These are phyloP conservation scores for Paralagenidium karlingii DNA, from an alignment of 352 stramenopile species.

Conservation along the genomic window DNA sequence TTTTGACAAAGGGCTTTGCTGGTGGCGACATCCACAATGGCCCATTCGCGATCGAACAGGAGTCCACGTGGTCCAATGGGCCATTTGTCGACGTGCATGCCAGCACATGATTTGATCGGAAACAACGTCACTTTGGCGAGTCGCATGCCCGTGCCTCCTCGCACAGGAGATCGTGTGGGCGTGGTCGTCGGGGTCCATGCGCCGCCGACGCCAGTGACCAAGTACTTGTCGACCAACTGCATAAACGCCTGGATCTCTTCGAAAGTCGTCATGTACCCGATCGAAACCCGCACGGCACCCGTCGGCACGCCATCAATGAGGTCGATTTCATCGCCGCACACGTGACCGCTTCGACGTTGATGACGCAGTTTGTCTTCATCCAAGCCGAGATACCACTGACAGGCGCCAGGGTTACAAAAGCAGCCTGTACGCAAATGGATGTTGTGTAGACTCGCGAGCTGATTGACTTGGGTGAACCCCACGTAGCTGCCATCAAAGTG, in stretches of 20 bases:
- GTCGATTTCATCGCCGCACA: conserved; percentile 61
- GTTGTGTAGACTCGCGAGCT: conserved; percentile 49
- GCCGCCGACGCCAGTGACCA: conserved; percentile 23
- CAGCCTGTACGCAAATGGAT: conserved; percentile 65
- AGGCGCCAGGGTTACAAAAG: conserved; percentile 73
- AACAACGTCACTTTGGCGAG: conserved; percentile 51
- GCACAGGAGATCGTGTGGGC: too few species aligned
- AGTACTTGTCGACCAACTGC: conserved; percentile 41
- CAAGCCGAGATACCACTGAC: conserved; percentile 44
- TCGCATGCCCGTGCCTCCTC: conserved; percentile 3
- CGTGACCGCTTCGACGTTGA: conserved; percentile 39
- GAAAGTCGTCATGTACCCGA: conserved; percentile 69
- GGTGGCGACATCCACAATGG: conserved; percentile 42
- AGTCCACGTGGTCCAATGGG: conserved; percentile 41
- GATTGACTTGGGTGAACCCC: conserved; percentile 53
- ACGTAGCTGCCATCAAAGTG: conserved; percentile 37
- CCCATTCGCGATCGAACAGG: conserved; percentile 63
- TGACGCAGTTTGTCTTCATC: conserved; percentile 33
- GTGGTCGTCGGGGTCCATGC: too few species aligned
- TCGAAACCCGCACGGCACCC: conserved; percentile 50
- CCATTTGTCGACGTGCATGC: conserved; percentile 40
- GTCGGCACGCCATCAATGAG: conserved; percentile 45
- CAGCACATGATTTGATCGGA: conserved; percentile 66
- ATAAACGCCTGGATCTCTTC: conserved; percentile 45
- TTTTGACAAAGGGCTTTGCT: conserved; percentile 42